Evolutionary conservation across 2,329 filamentous ascomycete species (phyloP).

Genomic region (Verticillium nonalfalfae): DNA sequence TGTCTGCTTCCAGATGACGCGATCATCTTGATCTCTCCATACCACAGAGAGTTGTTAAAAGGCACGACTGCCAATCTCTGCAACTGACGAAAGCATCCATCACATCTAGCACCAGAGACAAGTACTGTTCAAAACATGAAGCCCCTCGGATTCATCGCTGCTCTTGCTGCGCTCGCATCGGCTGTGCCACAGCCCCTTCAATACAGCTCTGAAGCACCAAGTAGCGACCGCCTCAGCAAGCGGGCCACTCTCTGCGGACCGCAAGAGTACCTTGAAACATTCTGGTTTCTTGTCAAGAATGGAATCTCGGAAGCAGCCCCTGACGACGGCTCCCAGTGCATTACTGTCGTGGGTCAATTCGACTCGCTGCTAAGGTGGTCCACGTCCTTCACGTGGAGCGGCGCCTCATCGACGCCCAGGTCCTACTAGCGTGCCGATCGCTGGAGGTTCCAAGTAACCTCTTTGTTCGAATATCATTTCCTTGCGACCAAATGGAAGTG

Average conservation of each 20-base stretch:
- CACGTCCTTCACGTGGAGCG: not conserved
- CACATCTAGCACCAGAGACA: not conserved
- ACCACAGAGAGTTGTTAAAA: too few species aligned
- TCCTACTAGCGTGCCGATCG: too few species aligned
- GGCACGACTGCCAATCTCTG: not conserved
- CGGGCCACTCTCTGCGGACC: not conserved
- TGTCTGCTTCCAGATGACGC: too few species aligned
- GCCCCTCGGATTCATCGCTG: not conserved
- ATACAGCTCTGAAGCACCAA: not conserved
- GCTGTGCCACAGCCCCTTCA: not conserved
- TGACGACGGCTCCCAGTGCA: not conserved
- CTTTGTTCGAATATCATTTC: too few species aligned
- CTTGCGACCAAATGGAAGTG: too few species aligned
- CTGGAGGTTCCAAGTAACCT: too few species aligned
- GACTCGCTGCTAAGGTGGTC: not conserved
- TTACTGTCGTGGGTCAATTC: not conserved
- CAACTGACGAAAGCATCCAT: not conserved
- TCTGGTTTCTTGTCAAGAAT: not conserved
- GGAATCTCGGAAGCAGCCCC: not conserved
- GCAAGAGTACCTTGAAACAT: not conserved
- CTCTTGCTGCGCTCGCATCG: not conserved
- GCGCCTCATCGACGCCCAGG: too few species aligned
- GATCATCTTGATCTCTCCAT: too few species aligned
- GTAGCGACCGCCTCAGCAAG: not conserved
- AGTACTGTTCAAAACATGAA: not conserved